Evolutionary conservation across 2,329 filamentous ascomycete genomes (phyloP), one percentile per base, ranked within the genome.

Genomic region (Cladosporium colombiae): DNA sequence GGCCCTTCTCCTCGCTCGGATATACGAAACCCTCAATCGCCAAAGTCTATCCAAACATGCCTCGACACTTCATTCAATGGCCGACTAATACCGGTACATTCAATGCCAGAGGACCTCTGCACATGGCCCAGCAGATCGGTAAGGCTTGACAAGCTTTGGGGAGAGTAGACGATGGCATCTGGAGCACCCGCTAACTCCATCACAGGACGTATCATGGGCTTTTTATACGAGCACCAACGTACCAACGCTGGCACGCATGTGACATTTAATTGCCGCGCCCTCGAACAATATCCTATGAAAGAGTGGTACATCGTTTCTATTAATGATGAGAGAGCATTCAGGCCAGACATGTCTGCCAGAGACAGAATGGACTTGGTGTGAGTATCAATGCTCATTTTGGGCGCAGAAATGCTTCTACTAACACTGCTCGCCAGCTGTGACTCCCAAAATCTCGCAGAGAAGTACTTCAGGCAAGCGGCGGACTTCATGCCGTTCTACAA

Each of bases 161-260:
- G 37, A n/a, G 16, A 2, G 14, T 18, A 10, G 18, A n/a, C 2
- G 18, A n/a, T n/a, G 18, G 18, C 16, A 44, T 5, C 18, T 44
- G 21, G 31, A 14, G 23, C 27, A 18, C 10, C 8, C 10, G 23
- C 25, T 53, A 10, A 53, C 5, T 18, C 3, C 13, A n/a, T 44
- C 3, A 37, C n/a, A 57, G 59, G 40, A 18, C 27, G 23, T 25
- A n/a, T 52, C 7, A 62, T 62, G 21, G 59, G 25, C 21, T 27
- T 62, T 2, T 14, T 33, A 25, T 44, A 62, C 27, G 59, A 62
- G 6, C 40, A 62, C 25, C 59, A 62, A 25, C 59, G 59, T 37
- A 2, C 27, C 2, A 7, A 37, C 5, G 53, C 53, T 16, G 5
- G 2, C 8, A 16, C n/a, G 5, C 10, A 16, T 13, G 18, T 56